A percentile compares a stretch with the other conserved stretches of the same genome.
Evolutionary conservation across 2,329 filamentous ascomycete genomes (phyloP).

Genomic region (Phialophora chinensis): DNA sequence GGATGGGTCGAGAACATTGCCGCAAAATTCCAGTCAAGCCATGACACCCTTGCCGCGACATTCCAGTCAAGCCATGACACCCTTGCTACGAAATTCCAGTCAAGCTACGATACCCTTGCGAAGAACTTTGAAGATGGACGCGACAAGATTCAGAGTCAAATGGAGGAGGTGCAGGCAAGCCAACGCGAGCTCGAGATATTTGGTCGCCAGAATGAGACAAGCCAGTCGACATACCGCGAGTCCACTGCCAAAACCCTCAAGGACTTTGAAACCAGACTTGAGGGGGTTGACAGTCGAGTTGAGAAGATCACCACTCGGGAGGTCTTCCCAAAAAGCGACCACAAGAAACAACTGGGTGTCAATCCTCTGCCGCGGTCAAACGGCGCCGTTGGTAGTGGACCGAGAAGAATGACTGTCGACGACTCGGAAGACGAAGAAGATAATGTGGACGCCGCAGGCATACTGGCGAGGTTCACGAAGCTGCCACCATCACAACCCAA

Average conservation of each 20-base stretch:
- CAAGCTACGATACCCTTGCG: background rate
- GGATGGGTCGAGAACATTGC: background rate
- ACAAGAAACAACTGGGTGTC: background rate
- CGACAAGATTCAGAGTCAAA: constrained; percentile 8
- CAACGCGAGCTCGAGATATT: background rate
- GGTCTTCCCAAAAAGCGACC: background rate
- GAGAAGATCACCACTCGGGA: background rate
- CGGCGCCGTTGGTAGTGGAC: background rate
- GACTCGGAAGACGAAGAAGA: constrained; percentile 5
- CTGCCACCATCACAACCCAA: background rate
- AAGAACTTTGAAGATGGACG: constrained; percentile 12
- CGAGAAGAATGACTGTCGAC: background rate
- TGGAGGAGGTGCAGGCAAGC: background rate
- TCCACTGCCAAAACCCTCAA: background rate
- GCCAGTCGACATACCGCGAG: constrained; percentile 5
- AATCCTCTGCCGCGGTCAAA: background rate
- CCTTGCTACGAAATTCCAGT: background rate
- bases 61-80: background rate
- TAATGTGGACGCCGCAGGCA: background rate
- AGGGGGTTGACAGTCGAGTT: background rate
- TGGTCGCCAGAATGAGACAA: constrained; percentile 1
- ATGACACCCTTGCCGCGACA: background rate
- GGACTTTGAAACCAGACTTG: background rate
- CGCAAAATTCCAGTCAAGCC: background rate
- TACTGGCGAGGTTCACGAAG: constrained; percentile 1